These are phyloP conservation scores for Cryptococcus maquisensis DNA, from an alignment of 1,284 basidiomycete species.

Conservation along the genomic window DNA sequence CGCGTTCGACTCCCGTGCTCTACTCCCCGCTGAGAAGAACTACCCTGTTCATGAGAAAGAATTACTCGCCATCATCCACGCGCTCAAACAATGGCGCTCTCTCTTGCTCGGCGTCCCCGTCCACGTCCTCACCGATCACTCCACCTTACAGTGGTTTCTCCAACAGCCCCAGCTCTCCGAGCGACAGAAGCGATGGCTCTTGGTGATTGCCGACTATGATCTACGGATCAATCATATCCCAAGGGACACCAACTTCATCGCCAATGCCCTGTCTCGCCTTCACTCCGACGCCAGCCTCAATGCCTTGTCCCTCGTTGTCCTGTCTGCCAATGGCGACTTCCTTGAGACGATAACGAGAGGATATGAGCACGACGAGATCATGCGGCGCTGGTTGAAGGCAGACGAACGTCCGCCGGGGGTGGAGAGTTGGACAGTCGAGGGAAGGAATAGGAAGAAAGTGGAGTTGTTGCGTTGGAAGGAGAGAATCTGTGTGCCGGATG, in stretches of 20 bases:
- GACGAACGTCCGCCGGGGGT: not conserved
- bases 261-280: too few relatives aligned
- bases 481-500: not conserved
- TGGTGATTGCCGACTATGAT: too few relatives aligned
- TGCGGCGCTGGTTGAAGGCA: not conserved
- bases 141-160: not conserved
- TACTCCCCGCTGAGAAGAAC: not conserved
- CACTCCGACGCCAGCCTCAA: too few relatives aligned
- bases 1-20: not conserved
- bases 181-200: not conserved
- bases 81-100: not conserved
- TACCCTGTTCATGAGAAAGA: not conserved
- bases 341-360: too few relatives aligned
- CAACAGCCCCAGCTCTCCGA: not conserved
- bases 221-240: too few relatives aligned
- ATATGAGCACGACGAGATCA: not conserved
- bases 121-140: not conserved
- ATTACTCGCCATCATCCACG: not conserved
- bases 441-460: not conserved
- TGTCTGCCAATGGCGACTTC: too few relatives aligned
- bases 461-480: not conserved
- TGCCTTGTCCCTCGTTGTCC: too few relatives aligned
- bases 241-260: too few relatives aligned
- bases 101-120: not conserved
- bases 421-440: not conserved